A percentile compares a stretch with the other conserved stretches of the same genome.
Evolutionary conservation across 2,329 filamentous ascomycete genomes (phyloP).

Genomic region (Xylaria arbuscula): DNA sequence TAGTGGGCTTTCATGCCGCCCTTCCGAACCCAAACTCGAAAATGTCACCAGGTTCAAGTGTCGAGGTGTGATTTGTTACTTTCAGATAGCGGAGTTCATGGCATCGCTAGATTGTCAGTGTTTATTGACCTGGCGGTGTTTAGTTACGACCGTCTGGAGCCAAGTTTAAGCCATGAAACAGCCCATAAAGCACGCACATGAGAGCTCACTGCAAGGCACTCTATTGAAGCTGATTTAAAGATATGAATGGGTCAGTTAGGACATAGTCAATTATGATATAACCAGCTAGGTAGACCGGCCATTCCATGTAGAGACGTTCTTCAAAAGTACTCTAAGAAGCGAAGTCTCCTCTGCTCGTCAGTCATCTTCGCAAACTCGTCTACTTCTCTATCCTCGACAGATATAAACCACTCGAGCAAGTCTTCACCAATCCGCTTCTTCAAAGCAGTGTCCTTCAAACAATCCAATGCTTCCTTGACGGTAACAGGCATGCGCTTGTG

Average conservation of each 20-base stretch:
- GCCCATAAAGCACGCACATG: too few species aligned
- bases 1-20: not conserved
- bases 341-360: constrained; percentile 20
- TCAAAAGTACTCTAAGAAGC: constrained; percentile 23
- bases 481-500: constrained; percentile 16
- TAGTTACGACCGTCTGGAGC: too few species aligned
- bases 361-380: constrained; percentile 22
- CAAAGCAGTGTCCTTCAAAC: constrained; percentile 13
- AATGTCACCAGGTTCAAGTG: not conserved
- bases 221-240: too few species aligned
- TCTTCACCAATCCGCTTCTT: not conserved
- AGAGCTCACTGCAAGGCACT: too few species aligned
- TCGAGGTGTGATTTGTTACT: not conserved
- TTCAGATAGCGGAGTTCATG: not conserved
- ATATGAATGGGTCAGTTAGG: too few species aligned
- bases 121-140: too few species aligned
- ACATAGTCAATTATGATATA: too few species aligned
- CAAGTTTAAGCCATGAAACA: too few species aligned
- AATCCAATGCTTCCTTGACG: constrained; percentile 19
- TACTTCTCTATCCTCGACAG: constrained; percentile 25
- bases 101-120: too few species aligned
- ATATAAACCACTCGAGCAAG: constrained; percentile 22
- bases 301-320: not conserved
- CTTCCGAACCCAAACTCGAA: not conserved
- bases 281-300: too few species aligned